Conservation (phyloP, 1,139 yeast species). For the Taphrina confusa region DNA sequence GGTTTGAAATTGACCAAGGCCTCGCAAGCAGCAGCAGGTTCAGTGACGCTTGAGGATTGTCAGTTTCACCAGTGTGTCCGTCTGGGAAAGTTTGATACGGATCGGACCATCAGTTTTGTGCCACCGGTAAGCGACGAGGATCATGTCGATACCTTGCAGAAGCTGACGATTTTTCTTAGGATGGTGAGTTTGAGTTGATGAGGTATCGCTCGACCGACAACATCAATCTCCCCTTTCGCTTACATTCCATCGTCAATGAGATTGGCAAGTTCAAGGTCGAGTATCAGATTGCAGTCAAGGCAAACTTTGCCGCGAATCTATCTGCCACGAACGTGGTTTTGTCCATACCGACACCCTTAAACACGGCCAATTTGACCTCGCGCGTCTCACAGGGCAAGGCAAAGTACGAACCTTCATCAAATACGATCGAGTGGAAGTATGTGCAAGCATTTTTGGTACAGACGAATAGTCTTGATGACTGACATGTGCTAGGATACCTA, state of each 20-base stretch:
- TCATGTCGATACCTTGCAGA: too few species aligned
- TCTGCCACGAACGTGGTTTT: conserved; percentile 67
- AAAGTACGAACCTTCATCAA: conserved; percentile 67
- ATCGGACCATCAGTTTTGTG: conserved; percentile 67
- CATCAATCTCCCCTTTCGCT: conserved; percentile 68
- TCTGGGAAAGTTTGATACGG: conserved; percentile 65
- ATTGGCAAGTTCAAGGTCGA: conserved; percentile 55
- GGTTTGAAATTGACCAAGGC: conserved; percentile 35
- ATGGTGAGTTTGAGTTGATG: conserved; percentile 89
- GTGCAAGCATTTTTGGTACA: background rate
- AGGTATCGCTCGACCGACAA: conserved; percentile 64
- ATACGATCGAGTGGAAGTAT: conserved; percentile 62
- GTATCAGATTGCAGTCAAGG: conserved; percentile 62
- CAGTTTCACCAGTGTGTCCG: conserved; percentile 89
- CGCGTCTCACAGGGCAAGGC: conserved; percentile 63
- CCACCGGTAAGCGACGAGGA: conserved; percentile 56
- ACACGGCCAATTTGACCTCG: conserved; percentile 54
- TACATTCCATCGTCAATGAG: conserved; percentile 62
- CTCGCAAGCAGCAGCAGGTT: conserved; percentile 51
- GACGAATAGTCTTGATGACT: conserved; percentile 38
- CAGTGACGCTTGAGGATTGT: conserved; percentile 69
- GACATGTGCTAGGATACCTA: conserved; percentile 50
- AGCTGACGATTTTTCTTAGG: conserved; percentile 46
- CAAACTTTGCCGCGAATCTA: conserved; percentile 62
- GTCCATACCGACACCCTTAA: conserved; percentile 70